Percentiles rank a stretch among this genome's conserved stretches.
Evolutionary conservation across 768 basidiomycete genomes (phyloP).

Genomic region (Dioszegia hungarica): DNA sequence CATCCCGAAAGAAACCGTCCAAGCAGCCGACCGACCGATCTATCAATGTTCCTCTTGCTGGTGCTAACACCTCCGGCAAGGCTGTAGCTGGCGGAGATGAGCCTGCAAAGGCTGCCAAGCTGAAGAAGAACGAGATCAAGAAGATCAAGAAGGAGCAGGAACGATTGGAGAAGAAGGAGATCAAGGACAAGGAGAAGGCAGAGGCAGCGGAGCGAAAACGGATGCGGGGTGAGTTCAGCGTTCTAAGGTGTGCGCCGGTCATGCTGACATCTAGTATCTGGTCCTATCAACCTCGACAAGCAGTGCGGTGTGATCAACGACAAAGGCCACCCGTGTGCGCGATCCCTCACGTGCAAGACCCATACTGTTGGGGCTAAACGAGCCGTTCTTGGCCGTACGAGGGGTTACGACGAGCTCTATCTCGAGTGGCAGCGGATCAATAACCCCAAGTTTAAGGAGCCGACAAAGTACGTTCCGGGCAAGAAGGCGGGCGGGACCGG

Average conservation of each 20-base stretch:
- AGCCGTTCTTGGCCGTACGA: constrained; percentile 77
- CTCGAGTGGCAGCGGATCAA: constrained; percentile 65
- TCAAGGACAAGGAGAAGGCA: constrained; percentile 67
- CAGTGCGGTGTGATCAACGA: constrained; percentile 98
- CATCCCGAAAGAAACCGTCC: constrained; percentile 1
- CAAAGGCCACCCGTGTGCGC: constrained; percentile 84
- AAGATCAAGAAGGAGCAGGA: constrained; percentile 68
- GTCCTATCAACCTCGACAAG: constrained; percentile 81
- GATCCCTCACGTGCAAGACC: constrained; percentile 94
- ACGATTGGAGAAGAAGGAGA: constrained; percentile 60
- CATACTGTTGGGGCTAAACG: constrained; percentile 97
- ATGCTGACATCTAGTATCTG: constrained; percentile 16
- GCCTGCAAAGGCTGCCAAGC: neutral
- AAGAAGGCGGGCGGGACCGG: neutral
- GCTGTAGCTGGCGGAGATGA: constrained; percentile 10
- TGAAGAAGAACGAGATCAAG: constrained; percentile 58
- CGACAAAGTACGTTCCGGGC: constrained; percentile 1
- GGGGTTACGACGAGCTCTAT: constrained; percentile 76
- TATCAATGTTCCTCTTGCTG: constrained; percentile 3
- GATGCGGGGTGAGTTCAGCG: constrained; percentile 54
- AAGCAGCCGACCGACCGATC: constrained; percentile 50
- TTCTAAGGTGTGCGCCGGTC: neutral
- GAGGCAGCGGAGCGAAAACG: constrained; percentile 55
- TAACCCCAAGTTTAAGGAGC: constrained; percentile 45
- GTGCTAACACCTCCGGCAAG: neutral